phyloP scores from a whole-genome alignment of 2,329 filamentous ascomycete species.

The Diatrype stigma region DNA sequence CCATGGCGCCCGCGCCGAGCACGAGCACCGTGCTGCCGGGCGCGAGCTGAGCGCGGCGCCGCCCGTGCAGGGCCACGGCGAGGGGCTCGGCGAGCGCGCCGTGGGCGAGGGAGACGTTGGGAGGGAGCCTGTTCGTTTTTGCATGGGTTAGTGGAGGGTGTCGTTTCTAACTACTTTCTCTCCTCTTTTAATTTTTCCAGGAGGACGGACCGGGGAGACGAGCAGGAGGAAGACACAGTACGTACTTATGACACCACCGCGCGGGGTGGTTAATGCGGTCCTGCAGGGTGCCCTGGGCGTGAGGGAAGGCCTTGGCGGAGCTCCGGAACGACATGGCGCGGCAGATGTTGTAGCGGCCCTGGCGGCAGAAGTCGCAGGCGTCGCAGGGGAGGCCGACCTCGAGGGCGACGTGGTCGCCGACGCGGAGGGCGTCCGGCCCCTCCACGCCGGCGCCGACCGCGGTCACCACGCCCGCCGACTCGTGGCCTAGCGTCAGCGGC shows the following conservation, averaged over 20 bases:
- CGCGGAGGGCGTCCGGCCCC: slow-evolving; percentile 40
- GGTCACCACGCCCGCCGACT: slow-evolving; percentile 63
- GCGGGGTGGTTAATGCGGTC: slow-evolving; percentile 53
- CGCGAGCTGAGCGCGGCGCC: slow-evolving; percentile 39
- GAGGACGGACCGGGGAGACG: too few species aligned
- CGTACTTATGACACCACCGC: slow-evolving; percentile 52
- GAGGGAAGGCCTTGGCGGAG: slow-evolving; percentile 53
- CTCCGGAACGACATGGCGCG: slow-evolving; percentile 52
- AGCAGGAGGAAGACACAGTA: background rate
- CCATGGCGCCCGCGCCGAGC: slow-evolving; percentile 58
- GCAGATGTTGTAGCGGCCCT: slow-evolving; percentile 61
- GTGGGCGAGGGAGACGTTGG: slow-evolving; percentile 42
- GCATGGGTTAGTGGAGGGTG: too few species aligned
- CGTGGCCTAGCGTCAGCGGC: slow-evolving; percentile 59
- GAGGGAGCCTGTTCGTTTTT: slow-evolving; percentile 47
- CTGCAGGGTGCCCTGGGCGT: slow-evolving; percentile 56
- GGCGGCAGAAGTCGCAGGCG: slow-evolving; percentile 42
- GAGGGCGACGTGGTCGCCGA: slow-evolving; percentile 66
- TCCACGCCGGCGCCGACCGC: slow-evolving; percentile 56
- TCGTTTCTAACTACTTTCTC: background rate
- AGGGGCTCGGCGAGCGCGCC: slow-evolving; percentile 59
- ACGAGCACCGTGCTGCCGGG: slow-evolving; percentile 44
- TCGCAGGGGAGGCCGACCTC: slow-evolving; percentile 54
- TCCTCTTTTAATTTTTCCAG: too few species aligned
- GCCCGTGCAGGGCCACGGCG: slow-evolving; percentile 56